Percentiles rank a stretch among this genome's conserved stretches.
Evolutionary conservation across 805 yeast species (phyloP).

Genomic region (Wickerhamiella lipophila): DNA sequence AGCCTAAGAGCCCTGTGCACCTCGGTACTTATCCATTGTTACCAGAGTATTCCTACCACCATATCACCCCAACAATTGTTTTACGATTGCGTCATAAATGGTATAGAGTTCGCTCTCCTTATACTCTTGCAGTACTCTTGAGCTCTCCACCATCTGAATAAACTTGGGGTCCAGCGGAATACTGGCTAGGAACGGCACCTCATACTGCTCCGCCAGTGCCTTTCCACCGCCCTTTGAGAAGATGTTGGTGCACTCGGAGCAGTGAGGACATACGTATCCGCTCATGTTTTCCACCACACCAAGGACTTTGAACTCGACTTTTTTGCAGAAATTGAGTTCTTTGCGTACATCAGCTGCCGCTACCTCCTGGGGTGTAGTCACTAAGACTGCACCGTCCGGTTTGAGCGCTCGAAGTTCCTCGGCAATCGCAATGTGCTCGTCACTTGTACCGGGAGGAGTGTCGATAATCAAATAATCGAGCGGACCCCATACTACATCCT

Average conservation of each 20-base stretch:
- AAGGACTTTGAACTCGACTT: conserved; percentile 64
- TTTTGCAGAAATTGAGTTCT: conserved; percentile 82
- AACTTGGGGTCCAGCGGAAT: conserved; percentile 91
- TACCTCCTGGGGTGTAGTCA: conserved; percentile 91
- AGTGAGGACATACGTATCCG: conserved; percentile 89
- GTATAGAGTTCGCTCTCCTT: conserved; percentile 30
- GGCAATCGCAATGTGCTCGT: conserved; percentile 94
- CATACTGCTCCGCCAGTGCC: conserved; percentile 47
- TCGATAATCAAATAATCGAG: conserved; percentile 71
- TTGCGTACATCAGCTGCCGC: conserved; percentile 90
- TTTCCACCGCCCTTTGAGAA: conserved; percentile 91
- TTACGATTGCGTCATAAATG: conserved; percentile 35
- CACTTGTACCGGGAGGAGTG: conserved; percentile 98
- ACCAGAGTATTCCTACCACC: too few species aligned
- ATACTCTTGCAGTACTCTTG: conserved; percentile 29
- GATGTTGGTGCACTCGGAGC: conserved; percentile 76
- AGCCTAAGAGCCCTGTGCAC: too few species aligned
- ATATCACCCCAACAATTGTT: background rate
- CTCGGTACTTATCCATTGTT: too few species aligned
- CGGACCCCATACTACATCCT: conserved; percentile 84
- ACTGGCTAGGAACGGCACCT: conserved; percentile 63
- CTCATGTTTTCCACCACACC: conserved; percentile 95
- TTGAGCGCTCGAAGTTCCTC: conserved; percentile 57
- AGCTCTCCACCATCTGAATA: conserved; percentile 72
- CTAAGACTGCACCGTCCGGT: conserved; percentile 88